Conservation (phyloP, 2,329 filamentous ascomycete species). For the Calycina herbarum region DNA sequence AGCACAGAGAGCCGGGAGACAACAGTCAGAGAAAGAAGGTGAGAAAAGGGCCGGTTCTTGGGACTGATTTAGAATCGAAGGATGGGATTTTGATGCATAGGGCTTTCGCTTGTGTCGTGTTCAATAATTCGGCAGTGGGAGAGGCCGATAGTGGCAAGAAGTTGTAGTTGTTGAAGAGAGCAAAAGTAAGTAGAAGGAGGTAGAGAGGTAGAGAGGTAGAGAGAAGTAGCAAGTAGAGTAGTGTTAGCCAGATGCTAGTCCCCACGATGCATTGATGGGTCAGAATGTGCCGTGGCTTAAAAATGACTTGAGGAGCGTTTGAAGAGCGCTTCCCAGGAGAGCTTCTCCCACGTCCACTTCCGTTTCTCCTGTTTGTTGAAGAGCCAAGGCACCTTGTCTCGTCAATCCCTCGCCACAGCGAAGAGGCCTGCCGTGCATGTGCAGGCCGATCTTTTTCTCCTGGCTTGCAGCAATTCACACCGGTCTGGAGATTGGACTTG, state of each 20-base stretch:
- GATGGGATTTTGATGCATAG: neutral
- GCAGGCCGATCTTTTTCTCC: no score
- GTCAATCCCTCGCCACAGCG: neutral
- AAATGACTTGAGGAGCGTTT: neutral
- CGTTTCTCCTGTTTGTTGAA: no score
- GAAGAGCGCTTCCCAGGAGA: neutral
- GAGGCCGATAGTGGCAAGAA: neutral
- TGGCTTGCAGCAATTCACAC: no score
- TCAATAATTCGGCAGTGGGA: conserved; percentile 2
- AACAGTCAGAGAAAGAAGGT: neutral
- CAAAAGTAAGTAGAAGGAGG: neutral
- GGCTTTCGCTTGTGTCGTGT: conserved; percentile 3
- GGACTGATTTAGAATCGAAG: neutral
- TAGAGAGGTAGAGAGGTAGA: neutral
- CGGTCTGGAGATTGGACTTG: no score
- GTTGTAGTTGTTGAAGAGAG: neutral
- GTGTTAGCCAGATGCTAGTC: neutral
- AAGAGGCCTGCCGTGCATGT: no score
- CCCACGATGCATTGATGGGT: conserved; percentile 5
- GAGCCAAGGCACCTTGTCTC: neutral
- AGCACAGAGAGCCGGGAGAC: neutral
- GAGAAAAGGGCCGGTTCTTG: neutral
- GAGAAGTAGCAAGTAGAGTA: neutral
- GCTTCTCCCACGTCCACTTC: neutral
- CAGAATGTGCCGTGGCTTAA: neutral